A percentile compares a stretch with the other conserved stretches of the same genome.
phyloP scores from a whole-genome alignment of 768 basidiomycete species.

The Psilocybe sp. region DNA sequence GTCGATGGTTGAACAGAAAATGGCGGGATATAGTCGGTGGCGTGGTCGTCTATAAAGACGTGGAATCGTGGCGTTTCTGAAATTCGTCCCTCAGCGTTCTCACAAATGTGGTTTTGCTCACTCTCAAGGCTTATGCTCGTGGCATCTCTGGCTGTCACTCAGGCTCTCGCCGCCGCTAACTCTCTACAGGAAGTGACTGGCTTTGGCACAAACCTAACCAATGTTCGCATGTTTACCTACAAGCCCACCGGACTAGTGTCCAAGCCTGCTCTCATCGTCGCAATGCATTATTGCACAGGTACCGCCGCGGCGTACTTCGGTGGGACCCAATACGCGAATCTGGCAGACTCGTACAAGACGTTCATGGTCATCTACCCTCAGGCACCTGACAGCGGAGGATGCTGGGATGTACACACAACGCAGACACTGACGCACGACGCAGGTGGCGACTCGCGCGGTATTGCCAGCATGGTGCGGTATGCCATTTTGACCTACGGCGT shows the following conservation, averaged over 20 bases:
- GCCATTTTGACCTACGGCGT: constrained; percentile 47
- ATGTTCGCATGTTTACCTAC: constrained; percentile 45
- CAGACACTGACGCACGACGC: constrained; percentile 52
- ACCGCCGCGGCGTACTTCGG: constrained; percentile 49
- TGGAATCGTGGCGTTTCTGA: too few relatives aligned
- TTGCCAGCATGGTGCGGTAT: constrained; percentile 43
- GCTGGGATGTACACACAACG: constrained; percentile 50
- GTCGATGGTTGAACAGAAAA: too few relatives aligned
- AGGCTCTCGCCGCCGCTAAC: too few relatives aligned
- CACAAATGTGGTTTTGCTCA: too few relatives aligned
- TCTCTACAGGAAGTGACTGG: too few relatives aligned
- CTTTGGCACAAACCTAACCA: constrained; percentile 52
- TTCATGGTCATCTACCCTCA: constrained; percentile 52
- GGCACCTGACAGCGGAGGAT: constrained; percentile 37
- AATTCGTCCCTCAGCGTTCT: too few relatives aligned
- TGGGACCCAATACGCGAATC: constrained; percentile 42
- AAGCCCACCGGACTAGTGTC: constrained; percentile 33
- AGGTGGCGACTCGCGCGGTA: constrained; percentile 52
- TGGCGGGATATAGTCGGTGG: too few relatives aligned
- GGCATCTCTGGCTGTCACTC: too few relatives aligned
- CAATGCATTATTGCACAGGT: constrained; percentile 51
- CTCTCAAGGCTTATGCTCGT: too few relatives aligned
- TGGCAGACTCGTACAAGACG: constrained; percentile 43
- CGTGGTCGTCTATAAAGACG: too few relatives aligned
- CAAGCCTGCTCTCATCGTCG: constrained; percentile 45